Percentiles rank a stretch among this genome's conserved stretches.
These are phyloP conservation scores for Deakozyma indianensis DNA, from an alignment of 805 yeast species.

Conservation along the genomic window DNA sequence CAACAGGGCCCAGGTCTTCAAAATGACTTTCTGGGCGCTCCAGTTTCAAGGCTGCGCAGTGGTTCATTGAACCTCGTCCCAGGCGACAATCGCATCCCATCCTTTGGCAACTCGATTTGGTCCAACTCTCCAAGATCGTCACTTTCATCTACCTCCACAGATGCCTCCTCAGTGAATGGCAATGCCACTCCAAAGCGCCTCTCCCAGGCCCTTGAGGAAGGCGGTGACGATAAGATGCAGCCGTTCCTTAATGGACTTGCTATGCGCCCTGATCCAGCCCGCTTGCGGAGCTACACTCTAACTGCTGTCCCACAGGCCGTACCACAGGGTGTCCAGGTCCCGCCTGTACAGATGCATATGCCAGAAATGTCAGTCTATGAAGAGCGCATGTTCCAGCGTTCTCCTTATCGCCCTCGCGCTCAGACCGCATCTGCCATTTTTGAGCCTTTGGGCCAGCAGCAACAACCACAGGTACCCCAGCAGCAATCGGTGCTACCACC, in stretches of 20 bases:
- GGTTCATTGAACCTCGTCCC: not conserved
- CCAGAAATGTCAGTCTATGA: conserved; percentile 7
- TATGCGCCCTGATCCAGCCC: conserved; percentile 18
- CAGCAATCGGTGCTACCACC: not conserved
- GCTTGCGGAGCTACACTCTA: conserved; percentile 18
- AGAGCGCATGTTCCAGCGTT: conserved; percentile 16
- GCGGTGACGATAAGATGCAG: conserved; percentile 16
- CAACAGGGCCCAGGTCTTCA: not conserved
- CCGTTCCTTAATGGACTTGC: conserved; percentile 18
- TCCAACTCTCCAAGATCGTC: conserved; percentile 4
- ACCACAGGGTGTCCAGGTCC: conserved; percentile 8
- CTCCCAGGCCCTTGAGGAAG: conserved; percentile 10
- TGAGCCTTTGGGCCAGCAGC: not conserved
- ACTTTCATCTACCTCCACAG: conserved; percentile 10
- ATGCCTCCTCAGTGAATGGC: conserved; percentile 6
- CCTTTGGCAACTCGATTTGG: conserved; percentile 3
- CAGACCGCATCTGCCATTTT: not conserved
- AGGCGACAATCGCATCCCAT: conserved; percentile 1
- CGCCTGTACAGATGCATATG: conserved; percentile 1
- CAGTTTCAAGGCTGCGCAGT: not conserved
- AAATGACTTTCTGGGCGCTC: not conserved
- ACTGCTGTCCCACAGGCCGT: conserved; percentile 5
- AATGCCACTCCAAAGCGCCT: conserved; percentile 10
- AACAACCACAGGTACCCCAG: not conserved
- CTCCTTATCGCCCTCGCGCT: not conserved